Base-by-base conservation (phyloP, 768 basidiomycete genomes). In the Auricularia heimuer region DNA sequence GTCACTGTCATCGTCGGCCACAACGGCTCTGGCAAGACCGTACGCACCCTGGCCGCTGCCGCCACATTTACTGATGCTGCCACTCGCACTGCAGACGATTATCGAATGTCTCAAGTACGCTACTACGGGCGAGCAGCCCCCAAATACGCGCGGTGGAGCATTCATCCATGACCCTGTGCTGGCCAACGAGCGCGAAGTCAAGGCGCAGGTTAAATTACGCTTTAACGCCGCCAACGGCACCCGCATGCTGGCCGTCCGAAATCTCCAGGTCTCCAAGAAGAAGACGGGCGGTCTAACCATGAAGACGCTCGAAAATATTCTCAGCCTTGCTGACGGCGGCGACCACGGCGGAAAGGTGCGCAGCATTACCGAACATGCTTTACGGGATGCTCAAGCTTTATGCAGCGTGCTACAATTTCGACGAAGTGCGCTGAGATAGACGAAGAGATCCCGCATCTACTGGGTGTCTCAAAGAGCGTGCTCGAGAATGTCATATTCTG, bases 61-160 rank as follows among this genome's bases (percentile, higher is more conserved):
- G 18, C 34, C 21, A 65, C 14, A 24, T 54, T 65, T 34, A n/a
- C 56, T 35, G 56, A 60, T 29, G 24, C 33, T 29, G 33, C 1
- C 45, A 45, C 10, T 54, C 37, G 21, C 47, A 35, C 11, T 6
- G 24, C 69, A 81, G 81, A 99, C 96, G 0, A 91, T 98, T 73
- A 98, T 99, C 75, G 97, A 99, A 81, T 98, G 96, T 77, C 84
- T 99, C 75, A 98, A 98, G 80, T 99, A 99, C 73, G 94, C 93
- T 11, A 97, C 97, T 0, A 99, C 97, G 0, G 97, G 97, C 35
- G 96, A 98, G 75, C 90, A 98, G 70, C 97, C 97, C 0, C 92
- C 97, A 1, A 96, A 96, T 72, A 93, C 95, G 29, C 93, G 94
- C 67, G 96, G 96, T 37, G 97, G 96, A n/a, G 97, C 97, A 0